Base-by-base conservation (phyloP, 2,329 filamentous ascomycete genomes). In the Fusarium clavum region DNA sequence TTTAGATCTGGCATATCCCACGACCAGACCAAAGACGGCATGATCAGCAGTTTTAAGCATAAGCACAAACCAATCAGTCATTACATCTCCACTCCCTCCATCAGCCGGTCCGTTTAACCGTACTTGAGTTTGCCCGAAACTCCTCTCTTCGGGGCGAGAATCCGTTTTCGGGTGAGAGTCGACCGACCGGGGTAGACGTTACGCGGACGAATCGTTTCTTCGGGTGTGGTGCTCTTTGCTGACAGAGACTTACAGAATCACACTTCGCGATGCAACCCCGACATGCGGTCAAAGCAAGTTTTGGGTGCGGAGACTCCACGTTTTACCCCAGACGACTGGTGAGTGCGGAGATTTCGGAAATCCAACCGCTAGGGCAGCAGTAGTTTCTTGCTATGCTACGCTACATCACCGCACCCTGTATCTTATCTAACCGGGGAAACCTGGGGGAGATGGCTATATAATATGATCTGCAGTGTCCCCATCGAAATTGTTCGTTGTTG, bases 91-190 rank as follows among this genome's bases (percentile, higher is more conserved):
- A 25, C 38, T 45, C 10, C 43, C 27, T 13, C 48, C 30, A 67
- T 67, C 64, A 70, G 64, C 68, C 68, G 68, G 68, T 67, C 68
- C 68, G 68, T 65, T 69, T 69, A 70, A 55, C 68, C 68, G 68
- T 24, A 30, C 13, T 11, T 29, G 27, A 56, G 45, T 64, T 61
- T 56, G 46, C 25, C 57, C 49, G 62, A 70, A 25, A 16, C 18
- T 30, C 40, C 44, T 34, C 32, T 24, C 44, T 57, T 67, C 64
- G 54, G 63, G 54, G 58, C 44, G 44, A 55, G n/a, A 57, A 55
- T 69, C 67, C 54, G 57, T 41, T 56, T 40, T 47, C 44, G 53
- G 56, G 56, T 32, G 60, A 62, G 46, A 46, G 46, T 55, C 38
- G 20, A 48, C 58, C 58, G 44, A 29, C 57, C 40, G 24, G 53